These are phyloP conservation scores for Boletus barrowsii DNA, from an alignment of 768 basidiomycete species.

Conservation along the genomic window DNA sequence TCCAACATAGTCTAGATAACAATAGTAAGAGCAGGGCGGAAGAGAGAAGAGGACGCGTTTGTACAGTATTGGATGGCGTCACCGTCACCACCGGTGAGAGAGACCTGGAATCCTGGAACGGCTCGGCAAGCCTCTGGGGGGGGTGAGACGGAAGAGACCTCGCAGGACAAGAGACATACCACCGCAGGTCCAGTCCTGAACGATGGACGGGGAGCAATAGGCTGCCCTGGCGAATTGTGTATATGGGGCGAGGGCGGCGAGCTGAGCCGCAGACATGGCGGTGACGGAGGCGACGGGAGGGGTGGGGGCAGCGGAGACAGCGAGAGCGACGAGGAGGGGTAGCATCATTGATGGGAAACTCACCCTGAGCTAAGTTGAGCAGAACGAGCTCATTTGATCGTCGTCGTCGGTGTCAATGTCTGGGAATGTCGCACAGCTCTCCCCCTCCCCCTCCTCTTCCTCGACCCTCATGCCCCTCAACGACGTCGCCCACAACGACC, in stretches of 20 bases:
- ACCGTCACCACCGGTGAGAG: constrained; percentile 50
- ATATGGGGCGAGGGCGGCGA: constrained; percentile 43
- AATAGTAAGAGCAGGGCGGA: neutral
- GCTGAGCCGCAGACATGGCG: constrained; percentile 27
- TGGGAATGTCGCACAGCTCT: neutral
- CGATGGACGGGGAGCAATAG: constrained; percentile 42
- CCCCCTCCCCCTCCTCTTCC: too few species aligned
- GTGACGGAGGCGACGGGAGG: constrained; percentile 13
- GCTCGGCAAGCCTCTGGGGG: constrained; percentile 33
- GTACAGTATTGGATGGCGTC: constrained; percentile 46
- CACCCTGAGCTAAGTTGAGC: too few species aligned
- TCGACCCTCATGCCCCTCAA: constrained; percentile 17
- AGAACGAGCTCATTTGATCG: too few species aligned
- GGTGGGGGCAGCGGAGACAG: neutral
- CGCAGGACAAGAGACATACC: constrained; percentile 19
- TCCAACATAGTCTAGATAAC: constrained; percentile 48
- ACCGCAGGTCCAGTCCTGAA: constrained; percentile 45
- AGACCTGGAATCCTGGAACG: constrained; percentile 37
- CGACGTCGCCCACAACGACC: neutral
- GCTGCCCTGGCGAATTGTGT: constrained; percentile 54
- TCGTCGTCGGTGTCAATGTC: neutral
- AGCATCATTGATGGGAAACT: neutral
- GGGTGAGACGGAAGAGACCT: neutral
- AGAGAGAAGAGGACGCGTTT: constrained; percentile 2
- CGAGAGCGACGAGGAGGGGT: constrained; percentile 2